phyloP scores from a whole-genome alignment of 768 basidiomycete genomes.

The Kwoniella sp. region DNA sequence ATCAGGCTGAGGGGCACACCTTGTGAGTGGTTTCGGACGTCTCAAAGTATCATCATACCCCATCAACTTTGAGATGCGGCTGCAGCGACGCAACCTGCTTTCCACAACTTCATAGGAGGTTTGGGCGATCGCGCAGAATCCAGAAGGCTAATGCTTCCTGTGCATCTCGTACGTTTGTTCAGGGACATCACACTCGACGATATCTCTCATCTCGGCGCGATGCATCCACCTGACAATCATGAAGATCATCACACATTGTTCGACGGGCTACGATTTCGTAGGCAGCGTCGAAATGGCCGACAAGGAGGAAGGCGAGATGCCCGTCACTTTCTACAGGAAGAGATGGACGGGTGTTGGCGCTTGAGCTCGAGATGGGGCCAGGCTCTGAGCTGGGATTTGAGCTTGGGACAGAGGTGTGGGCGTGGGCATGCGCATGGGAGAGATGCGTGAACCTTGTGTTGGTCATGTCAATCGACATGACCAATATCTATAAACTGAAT shows the following conservation, averaged over 20 bases:
- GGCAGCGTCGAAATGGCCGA: slow-evolving; percentile 49
- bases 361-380: no score
- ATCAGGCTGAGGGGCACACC: slow-evolving; percentile 42
- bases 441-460: no score
- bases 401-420: no score
- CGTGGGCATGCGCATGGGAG: no score
- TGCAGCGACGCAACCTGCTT: no score
- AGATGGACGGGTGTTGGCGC: slow-evolving; percentile 13
- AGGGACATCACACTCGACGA: slow-evolving; percentile 48
- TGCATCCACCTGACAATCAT: slow-evolving; percentile 48
- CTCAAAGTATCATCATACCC: background rate
- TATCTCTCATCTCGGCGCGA: slow-evolving; percentile 42
- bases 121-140: no score
- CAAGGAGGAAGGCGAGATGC: slow-evolving; percentile 47
- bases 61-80: background rate
- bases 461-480: no score
- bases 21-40: slow-evolving; percentile 33
- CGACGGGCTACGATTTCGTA: slow-evolving; percentile 44
- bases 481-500: no score
- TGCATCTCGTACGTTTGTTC: no score
- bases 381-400: no score
- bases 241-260: slow-evolving; percentile 40
- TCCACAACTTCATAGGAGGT: no score
- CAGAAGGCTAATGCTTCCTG: background rate
- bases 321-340: slow-evolving; percentile 42